These are phyloP conservation scores for Aspergillus hancockii DNA, from an alignment of 495 filamentous ascomycete species.

Conservation along the genomic window DNA sequence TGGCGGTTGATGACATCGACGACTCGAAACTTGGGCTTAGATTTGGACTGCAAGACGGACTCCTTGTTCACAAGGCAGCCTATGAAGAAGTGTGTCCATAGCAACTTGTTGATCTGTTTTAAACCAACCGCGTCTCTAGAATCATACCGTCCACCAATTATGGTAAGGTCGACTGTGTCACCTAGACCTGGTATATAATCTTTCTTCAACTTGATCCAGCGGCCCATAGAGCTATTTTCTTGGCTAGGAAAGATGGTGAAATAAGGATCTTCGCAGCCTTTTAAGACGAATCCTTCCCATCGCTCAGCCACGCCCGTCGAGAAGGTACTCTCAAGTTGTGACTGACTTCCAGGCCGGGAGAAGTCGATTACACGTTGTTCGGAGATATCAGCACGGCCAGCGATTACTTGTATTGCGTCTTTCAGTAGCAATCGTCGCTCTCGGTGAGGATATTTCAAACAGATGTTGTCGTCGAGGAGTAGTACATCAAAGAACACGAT, in stretches of 20 bases:
- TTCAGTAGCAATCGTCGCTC: conserved; percentile 61
- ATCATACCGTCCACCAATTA: conserved; percentile 71
- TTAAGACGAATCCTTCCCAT: conserved; percentile 78
- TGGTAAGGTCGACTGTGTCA: conserved; percentile 78
- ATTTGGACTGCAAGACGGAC: conserved; percentile 51
- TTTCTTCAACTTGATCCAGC: conserved; percentile 85
- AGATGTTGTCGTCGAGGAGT: conserved; percentile 66
- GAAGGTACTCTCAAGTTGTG: conserved; percentile 60
- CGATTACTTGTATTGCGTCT: conserved; percentile 53
- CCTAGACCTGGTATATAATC: conserved; percentile 82
- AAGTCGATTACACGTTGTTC: conserved; percentile 66
- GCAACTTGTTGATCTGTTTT: conserved; percentile 47
- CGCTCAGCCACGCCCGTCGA: conserved; percentile 62
- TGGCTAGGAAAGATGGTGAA: conserved; percentile 53
- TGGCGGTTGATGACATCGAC: conserved; percentile 57
- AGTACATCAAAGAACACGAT: conserved; percentile 80
- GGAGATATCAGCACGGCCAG: conserved; percentile 61
- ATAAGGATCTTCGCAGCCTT: conserved; percentile 76
- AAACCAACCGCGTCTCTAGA: conserved; percentile 51
- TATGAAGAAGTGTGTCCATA: conserved; percentile 79
- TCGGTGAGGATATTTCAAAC: conserved; percentile 60
- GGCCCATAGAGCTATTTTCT: conserved; percentile 38
- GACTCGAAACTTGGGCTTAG: conserved; percentile 62
- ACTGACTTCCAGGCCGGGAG: conserved; percentile 38
- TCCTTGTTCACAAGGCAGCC: conserved; percentile 76